These are phyloP conservation scores for Oryza glumipatula DNA, from an alignment of 176 grass and related monocot genomes.

Conservation along the genomic window DNA sequence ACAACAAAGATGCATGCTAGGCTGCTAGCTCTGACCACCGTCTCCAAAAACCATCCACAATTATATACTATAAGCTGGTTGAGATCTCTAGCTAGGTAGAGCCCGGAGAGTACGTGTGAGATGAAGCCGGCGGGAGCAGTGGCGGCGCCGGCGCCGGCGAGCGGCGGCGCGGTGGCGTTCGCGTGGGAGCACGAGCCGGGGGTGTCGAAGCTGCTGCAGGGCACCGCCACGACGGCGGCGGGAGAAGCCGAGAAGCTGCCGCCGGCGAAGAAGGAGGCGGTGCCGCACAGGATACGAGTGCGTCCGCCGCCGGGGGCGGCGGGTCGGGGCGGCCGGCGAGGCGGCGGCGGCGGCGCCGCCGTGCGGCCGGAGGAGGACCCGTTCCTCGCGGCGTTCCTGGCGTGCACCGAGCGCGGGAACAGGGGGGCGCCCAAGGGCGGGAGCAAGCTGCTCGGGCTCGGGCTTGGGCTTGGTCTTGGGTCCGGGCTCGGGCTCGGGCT, in stretches of 20 bases:
- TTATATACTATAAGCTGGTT: not conserved
- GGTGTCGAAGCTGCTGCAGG: constrained; percentile 56
- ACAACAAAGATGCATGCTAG: not conserved
- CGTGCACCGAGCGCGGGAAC: constrained; percentile 49
- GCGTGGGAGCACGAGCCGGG: constrained; percentile 94
- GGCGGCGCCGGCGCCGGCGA: not conserved
- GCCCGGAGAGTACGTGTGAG: no score
- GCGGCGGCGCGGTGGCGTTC: constrained; percentile 61
- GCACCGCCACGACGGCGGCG: not conserved
- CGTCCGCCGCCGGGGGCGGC: constrained; percentile 60
- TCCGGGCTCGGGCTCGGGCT: constrained; percentile 43
- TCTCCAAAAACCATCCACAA: no score
- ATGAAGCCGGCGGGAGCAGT: constrained; percentile 24
- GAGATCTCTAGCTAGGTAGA: not conserved
- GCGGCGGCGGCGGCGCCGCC: not conserved
- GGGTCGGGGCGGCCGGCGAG: no score
- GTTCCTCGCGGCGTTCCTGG: constrained; percentile 75
- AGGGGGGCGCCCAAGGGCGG: not conserved
- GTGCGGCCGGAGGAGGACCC: constrained; percentile 56
- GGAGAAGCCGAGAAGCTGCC: not conserved
- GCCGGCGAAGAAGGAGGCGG: not conserved
- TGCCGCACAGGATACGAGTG: constrained; percentile 36
- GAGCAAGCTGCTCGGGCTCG: constrained; percentile 29
- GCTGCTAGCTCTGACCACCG: no score
- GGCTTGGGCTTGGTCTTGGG: constrained; percentile 14